A percentile compares a stretch with the other conserved stretches of the same genome.
Evolutionary conservation across 768 basidiomycete genomes (phyloP).

Genomic region (Hortiboletus flavorubellus): DNA sequence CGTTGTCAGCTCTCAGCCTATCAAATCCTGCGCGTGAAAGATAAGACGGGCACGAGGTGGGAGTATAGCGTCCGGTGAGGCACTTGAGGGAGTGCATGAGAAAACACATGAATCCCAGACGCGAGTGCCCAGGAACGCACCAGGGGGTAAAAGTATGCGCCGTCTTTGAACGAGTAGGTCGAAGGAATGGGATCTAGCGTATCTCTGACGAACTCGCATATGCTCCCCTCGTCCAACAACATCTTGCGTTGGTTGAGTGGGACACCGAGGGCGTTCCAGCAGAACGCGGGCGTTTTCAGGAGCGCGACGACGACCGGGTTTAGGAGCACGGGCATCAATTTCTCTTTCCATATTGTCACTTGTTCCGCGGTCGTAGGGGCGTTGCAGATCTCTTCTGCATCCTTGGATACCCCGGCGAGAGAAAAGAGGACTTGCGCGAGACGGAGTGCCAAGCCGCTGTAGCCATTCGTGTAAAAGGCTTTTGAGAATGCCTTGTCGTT

Average conservation of each 20-base stretch:
- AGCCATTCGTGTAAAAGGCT: constrained; percentile 67
- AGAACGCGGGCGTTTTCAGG: constrained; percentile 46
- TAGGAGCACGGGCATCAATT: constrained; percentile 58
- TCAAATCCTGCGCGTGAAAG: constrained; percentile 61
- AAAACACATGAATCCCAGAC: background rate
- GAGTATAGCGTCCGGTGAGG: constrained; percentile 54
- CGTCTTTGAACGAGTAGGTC: constrained; percentile 53
- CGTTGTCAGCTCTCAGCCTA: constrained; percentile 46
- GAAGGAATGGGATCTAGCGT: constrained; percentile 49
- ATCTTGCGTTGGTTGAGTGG: constrained; percentile 65
- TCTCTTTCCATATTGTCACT: constrained; percentile 56
- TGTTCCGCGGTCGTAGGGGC: constrained; percentile 57
- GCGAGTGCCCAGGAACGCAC: constrained; percentile 27
- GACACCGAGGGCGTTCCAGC: constrained; percentile 80
- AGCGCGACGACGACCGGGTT: constrained; percentile 52
- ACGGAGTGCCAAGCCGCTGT: constrained; percentile 65
- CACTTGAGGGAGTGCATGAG: constrained; percentile 20
- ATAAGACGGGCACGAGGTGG: constrained; percentile 59
- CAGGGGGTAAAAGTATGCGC: constrained; percentile 63
- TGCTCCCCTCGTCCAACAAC: constrained; percentile 49
- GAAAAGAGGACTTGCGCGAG: constrained; percentile 56
- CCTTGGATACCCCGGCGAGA: constrained; percentile 53
- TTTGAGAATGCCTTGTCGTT: constrained; percentile 47
- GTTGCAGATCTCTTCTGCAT: constrained; percentile 54
- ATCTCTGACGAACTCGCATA: constrained; percentile 49